Base-by-base conservation (phyloP, 2,329 filamentous ascomycete species). In the Annulohypoxylon truncatum region DNA sequence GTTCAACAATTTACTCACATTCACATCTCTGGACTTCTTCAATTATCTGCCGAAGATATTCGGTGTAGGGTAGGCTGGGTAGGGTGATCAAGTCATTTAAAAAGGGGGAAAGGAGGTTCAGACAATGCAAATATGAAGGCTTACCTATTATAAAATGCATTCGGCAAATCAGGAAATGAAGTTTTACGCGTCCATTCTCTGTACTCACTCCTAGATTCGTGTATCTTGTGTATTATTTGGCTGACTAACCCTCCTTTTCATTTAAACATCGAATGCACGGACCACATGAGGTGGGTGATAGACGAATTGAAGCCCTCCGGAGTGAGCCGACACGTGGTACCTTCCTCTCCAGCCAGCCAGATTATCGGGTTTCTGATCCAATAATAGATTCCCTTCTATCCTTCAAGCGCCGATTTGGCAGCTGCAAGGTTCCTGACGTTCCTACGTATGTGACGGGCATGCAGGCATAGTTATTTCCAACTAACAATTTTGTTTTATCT, bases 331-430 rank as follows among this genome's bases (percentile, higher is more conserved):
- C 31, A 20, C 42, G 31, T 48, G 53, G 10, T 15, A 50, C 9
- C 24, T n/a, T 33, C 33, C 2, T 33, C 10, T 15, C n/a, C 33
- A 18, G 40, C 44, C 44, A 61, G 42, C 55, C 33, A 50, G 29
- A 24, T 33, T 18, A 26, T 47, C 33, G 28, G 56, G 35, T 51
- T 35, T 40, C 46, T 61, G 24, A 40, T 55, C 64, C 59, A 66
- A 63, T 66, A 51, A 63, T 66, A 63, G 54, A 46, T 26, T 47
- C 18, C 6, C 6, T 15, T 15, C n/a, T n/a, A 35, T n/a, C 8
- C 2, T 12, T 13, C 13, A 33, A n/a, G 35, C 47, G 10, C 20
- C 6, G 15, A 52, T 26, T 47, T 52, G 38, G 42, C 51, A 38
- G n/a, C 35, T 15, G 33, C 12, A 35, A 15, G 35, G 35, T 18